Conservation (phyloP, 345 rosid genomes). For the Ceriops zippeliana region DNA sequence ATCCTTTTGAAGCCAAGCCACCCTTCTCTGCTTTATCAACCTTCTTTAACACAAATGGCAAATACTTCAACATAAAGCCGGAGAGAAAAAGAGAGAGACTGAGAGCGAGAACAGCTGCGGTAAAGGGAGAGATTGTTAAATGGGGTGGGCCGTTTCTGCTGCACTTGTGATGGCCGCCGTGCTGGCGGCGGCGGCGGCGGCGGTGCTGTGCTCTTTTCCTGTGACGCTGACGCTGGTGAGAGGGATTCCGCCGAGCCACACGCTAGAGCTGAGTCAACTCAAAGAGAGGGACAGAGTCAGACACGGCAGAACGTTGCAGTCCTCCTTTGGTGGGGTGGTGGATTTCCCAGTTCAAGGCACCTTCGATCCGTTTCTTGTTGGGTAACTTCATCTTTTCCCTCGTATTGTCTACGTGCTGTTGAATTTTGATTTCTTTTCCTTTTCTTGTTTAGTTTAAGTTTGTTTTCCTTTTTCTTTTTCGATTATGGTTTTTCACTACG, state of each 20-base stretch:
- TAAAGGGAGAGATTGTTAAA: not conserved
- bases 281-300: constrained; percentile 61
- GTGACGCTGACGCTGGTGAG: constrained; percentile 32
- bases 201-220: constrained; percentile 32
- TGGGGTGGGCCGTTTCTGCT: constrained; percentile 16
- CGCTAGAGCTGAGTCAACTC: constrained; percentile 53
- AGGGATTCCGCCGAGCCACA: constrained; percentile 52
- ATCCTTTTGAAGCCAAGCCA: no score
- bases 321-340: constrained; percentile 45
- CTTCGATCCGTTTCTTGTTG: constrained; percentile 77
- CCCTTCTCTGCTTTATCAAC: no score
- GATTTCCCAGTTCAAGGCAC: constrained; percentile 81
- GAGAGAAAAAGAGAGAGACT: no score
- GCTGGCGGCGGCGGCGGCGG: constrained; percentile 13
- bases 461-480: not conserved
- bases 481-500: not conserved
- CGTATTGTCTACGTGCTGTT: constrained; percentile 3
- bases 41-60: no score
- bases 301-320: constrained; percentile 78
- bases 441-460: not conserved
- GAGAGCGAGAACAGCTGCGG: not conserved
- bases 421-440: not conserved
- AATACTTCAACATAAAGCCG: no score
- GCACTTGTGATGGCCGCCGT: constrained; percentile 16
- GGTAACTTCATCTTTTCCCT: constrained; percentile 41